Percentiles rank a stretch among this genome's conserved stretches.
Evolutionary conservation across 176 grass and related monocot genomes (phyloP).

Genomic region (Lolium perenne): DNA sequence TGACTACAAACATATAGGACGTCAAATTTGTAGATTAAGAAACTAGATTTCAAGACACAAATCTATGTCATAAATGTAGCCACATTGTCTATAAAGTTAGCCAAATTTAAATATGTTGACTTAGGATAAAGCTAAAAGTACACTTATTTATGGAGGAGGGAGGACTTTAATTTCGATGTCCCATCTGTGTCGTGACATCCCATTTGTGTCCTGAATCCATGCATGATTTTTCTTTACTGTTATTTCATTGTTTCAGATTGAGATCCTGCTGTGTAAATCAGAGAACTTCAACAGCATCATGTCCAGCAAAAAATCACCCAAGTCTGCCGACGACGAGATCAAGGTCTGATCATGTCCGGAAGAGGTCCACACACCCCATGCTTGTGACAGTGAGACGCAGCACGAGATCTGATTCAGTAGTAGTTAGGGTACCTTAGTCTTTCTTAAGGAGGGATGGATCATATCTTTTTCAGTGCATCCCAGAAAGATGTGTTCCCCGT

Average conservation of each 20-base stretch:
- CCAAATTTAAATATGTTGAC: too few relatives aligned
- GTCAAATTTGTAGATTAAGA: too few relatives aligned
- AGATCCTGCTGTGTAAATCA: constrained; percentile 82
- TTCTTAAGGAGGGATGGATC: constrained; percentile 41
- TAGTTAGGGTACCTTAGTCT: constrained; percentile 41
- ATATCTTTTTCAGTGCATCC: constrained; percentile 19
- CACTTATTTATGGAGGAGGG: too few relatives aligned
- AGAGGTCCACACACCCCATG: constrained; percentile 27
- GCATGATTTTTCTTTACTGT: not conserved
- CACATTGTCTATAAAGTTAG: too few relatives aligned
- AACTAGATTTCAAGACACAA: too few relatives aligned
- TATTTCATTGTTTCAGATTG: constrained; percentile 63
- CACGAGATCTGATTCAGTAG: constrained; percentile 16
- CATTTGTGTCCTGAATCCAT: not conserved
- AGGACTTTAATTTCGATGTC: not conserved
- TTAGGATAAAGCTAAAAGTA: too few relatives aligned
- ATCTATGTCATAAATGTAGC: too few relatives aligned
- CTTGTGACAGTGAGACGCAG: constrained; percentile 28
- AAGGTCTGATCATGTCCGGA: constrained; percentile 44
- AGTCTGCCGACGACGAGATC: constrained; percentile 53
- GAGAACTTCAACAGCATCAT: constrained; percentile 70
- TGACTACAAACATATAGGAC: too few relatives aligned
- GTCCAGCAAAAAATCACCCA: constrained; percentile 56
- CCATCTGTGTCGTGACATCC: not conserved
- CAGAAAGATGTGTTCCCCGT: not conserved